Base-by-base conservation (phyloP, 108 stramenopile genomes). In the Epipyxis sp. region DNA sequence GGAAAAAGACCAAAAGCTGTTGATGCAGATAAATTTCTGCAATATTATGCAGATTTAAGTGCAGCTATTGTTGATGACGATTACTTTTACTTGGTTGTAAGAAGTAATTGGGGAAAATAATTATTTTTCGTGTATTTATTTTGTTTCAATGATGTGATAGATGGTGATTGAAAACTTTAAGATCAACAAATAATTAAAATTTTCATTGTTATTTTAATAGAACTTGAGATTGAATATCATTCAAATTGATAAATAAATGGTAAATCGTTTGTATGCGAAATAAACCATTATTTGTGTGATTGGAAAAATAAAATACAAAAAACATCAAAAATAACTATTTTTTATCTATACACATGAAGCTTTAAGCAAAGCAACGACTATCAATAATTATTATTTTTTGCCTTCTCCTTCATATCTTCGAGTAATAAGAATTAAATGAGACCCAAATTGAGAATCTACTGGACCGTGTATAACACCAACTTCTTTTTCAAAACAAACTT, bases 401-500 rank as follows among this genome's bases (percentile, higher is more conserved):
- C 20, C 13, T 50, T 20, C 20, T 50, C 46, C 46, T 50, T 50
- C 46, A 50, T 13, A 50, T 50, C 90, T 87, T 32, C 83, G 42
- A 46, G 84, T 86, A 30, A 90, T 72, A 54, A 87, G 79, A 44
- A 90, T 89, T 20, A 89, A 50, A 65, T 90, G 90, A 2, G 82
- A 81, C 0, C 90, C 90, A 82, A 90, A 90, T 61, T 90, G 84
- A 16, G 90, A 89, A 0, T 80, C 59, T 0, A 90, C 71, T 16
- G 90, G 90, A 50, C 90, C 90, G 72, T 88, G 86, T 27, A 90
- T 83, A 3, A 82, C 86, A 29, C 90, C 90, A 1, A 89, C 83
- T 6, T 77, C 45, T 0, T 45, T 79, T 61, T 90, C 87, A 61
- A 90, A 90, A 42, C 80, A 77, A 29, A 88, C 88, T 16, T 76